A percentile compares a stretch with the other conserved stretches of the same genome.
phyloP scores from a whole-genome alignment of 352 stramenopile genomes.

The Globisporangium nunn region DNA sequence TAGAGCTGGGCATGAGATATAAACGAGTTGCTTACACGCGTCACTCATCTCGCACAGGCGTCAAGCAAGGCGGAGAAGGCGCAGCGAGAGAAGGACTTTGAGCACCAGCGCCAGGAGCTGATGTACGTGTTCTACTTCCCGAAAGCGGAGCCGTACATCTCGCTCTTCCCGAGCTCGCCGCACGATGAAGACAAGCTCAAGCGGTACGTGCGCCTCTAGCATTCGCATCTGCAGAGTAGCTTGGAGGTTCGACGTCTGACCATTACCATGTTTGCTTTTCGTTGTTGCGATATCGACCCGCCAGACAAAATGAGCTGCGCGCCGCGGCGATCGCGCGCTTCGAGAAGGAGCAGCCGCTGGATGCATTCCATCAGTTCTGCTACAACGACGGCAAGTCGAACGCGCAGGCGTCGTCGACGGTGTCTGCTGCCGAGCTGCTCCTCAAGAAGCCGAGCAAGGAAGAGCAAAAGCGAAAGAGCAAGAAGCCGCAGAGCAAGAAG shows the following conservation, averaged over 20 bases:
- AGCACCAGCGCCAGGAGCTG: constrained; percentile 50
- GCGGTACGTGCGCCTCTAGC: constrained; percentile 12
- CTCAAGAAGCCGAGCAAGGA: constrained; percentile 65
- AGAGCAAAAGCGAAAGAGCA: constrained; percentile 55
- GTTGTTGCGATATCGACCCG: not conserved
- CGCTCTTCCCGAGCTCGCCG: constrained; percentile 49
- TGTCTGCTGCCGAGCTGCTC: constrained; percentile 32
- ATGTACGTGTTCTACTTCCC: constrained; percentile 85
- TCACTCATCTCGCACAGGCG: constrained; percentile 15
- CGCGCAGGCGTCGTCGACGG: constrained; percentile 6
- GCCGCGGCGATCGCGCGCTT: constrained; percentile 39
- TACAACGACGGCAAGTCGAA: constrained; percentile 44
- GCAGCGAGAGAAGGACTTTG: constrained; percentile 30
- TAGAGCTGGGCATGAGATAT: too few species aligned
- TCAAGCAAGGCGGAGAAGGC: constrained; percentile 31
- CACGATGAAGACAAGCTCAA: constrained; percentile 45
- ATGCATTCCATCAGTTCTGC: constrained; percentile 73
- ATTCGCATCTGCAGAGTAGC: too few species aligned
- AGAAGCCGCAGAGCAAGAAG: constrained; percentile 51
- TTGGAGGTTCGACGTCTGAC: not conserved
- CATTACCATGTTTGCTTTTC: not conserved
- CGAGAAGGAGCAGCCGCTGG: constrained; percentile 41
- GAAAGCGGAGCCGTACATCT: constrained; percentile 61
- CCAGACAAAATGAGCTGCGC: constrained; percentile 38
- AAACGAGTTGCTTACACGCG: too few species aligned